phyloP scores from a whole-genome alignment of 768 basidiomycete species.

The Suillus americanus region DNA sequence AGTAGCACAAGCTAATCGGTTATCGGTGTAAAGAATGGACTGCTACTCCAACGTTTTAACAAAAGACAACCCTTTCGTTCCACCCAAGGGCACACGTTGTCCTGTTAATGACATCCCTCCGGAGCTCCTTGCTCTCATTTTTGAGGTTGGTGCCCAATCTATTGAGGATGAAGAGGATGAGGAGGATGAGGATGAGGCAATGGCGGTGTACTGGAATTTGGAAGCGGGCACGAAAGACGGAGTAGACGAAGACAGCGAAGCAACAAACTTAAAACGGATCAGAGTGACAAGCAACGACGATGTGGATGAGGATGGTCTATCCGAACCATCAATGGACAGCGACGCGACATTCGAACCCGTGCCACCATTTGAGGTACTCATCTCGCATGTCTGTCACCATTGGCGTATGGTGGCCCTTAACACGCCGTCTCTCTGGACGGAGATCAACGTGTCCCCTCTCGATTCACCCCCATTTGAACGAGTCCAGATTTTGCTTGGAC shows the following conservation, averaged over 20 bases:
- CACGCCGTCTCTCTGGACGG: slow-evolving; percentile 58
- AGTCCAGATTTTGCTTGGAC: slow-evolving; percentile 46
- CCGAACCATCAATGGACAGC: slow-evolving; percentile 4
- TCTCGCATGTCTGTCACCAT: slow-evolving; percentile 59
- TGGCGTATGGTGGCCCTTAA: slow-evolving; percentile 57
- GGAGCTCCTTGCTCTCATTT: slow-evolving; percentile 58
- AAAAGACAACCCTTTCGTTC: slow-evolving; percentile 47
- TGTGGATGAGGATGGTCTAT: slow-evolving; percentile 6
- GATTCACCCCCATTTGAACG: slow-evolving; percentile 43
- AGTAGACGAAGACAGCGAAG: slow-evolving; percentile 17
- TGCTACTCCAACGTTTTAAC: slow-evolving; percentile 24
- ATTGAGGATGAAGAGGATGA: slow-evolving; percentile 33
- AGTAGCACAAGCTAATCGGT: neutral
- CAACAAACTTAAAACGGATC: neutral
- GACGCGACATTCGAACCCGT: neutral
- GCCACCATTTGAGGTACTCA: slow-evolving; percentile 49
- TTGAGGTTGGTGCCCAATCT: slow-evolving; percentile 44
- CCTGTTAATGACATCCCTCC: slow-evolving; percentile 54
- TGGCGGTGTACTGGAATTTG: slow-evolving; percentile 25
- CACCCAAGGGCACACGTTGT: slow-evolving; percentile 41
- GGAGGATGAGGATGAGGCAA: slow-evolving; percentile 35
- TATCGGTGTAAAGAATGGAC: neutral
- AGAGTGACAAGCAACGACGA: neutral
- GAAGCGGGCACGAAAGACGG: slow-evolving; percentile 37
- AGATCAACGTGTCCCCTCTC: slow-evolving; percentile 25